Base-by-base conservation (phyloP, 2,329 filamentous ascomycete genomes). In the Talaromyces marneffei region DNA sequence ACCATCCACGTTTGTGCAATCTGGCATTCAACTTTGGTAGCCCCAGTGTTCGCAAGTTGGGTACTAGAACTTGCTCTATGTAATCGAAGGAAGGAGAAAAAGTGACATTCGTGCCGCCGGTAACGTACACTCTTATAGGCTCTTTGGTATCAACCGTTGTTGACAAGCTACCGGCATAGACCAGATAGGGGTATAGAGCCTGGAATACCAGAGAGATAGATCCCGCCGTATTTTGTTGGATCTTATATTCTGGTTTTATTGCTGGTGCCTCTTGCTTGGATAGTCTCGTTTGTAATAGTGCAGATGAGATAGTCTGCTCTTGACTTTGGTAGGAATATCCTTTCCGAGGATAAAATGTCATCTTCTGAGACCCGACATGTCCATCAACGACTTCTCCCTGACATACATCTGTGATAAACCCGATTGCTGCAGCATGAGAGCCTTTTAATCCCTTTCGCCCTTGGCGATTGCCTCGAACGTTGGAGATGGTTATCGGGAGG, bases 61-160 rank as follows among this genome's bases (percentile, higher is more conserved):
- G 84, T 2, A 82, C 66, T 5, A 87, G 75, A 3, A 86, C 83
- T 66, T 85, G 79, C 2, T 72, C 63, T 9, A 83, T 72, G 65
- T 86, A 86, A 54, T 87, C 84, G 66, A 77, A 79, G 2, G 81
- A 83, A 7, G 83, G 83, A 0, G 81, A 80, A 33, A 74, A 77
- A 0, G 79, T 79, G 2, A 83, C 80, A 65, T 86, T 86, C 0
- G 84, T 87, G 7, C 84, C 84, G 5, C 85, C 85, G 8, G 73
- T 79, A 37, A 87, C 78, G 1, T 69, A 75, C 8, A 86, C 65
- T 20, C 66, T 69, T 54, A 79, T 71, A 48, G 42, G 64, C 8
- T 9, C 29, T 8, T 50, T 64, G 23, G 23, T 57, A 23, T 54
- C 59, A 18, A n/a, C 46, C 1, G 44, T 39, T 40, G 14, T n/a